Evolutionary conservation across 2,329 filamentous ascomycete genomes (phyloP).

Genomic region (Daldinia eschscholtzii): DNA sequence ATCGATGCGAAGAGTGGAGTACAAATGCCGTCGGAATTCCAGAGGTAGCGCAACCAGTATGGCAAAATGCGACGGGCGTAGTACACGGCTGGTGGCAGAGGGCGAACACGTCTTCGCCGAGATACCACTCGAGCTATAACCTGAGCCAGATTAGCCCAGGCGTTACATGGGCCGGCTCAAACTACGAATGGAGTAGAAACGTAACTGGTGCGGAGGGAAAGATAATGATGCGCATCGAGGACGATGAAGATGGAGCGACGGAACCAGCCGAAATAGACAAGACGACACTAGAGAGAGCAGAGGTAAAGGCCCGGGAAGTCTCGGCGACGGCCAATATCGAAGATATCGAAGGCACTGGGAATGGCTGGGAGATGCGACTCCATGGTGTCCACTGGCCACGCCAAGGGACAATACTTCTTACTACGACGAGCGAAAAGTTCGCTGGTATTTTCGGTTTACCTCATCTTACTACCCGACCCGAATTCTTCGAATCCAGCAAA

Average conservation of each 20-base stretch:
- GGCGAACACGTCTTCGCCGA: slow-evolving; percentile 61
- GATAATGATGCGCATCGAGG: slow-evolving; percentile 76
- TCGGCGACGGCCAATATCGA: slow-evolving; percentile 78
- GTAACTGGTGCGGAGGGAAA: slow-evolving; percentile 79
- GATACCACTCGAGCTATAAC: slow-evolving; percentile 68
- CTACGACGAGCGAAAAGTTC: slow-evolving; percentile 93
- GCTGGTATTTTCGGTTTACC: slow-evolving; percentile 91
- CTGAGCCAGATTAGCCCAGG: slow-evolving; percentile 73
- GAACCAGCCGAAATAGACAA: slow-evolving; percentile 58
- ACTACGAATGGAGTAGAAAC: slow-evolving; percentile 79
- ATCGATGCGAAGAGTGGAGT: slow-evolving; percentile 73
- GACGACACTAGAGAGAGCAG: slow-evolving; percentile 56
- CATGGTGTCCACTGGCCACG: slow-evolving; percentile 88
- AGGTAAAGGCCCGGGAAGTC: slow-evolving; percentile 74
- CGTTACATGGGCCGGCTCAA: slow-evolving; percentile 72
- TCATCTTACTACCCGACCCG: slow-evolving; percentile 75
- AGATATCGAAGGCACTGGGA: slow-evolving; percentile 76
- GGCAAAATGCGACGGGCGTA: slow-evolving; percentile 82
- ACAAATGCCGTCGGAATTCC: slow-evolving; percentile 62
- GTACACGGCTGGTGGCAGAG: slow-evolving; percentile 82
- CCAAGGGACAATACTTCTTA: slow-evolving; percentile 83
- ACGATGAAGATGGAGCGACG: slow-evolving; percentile 59
- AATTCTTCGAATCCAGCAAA: slow-evolving; percentile 70
- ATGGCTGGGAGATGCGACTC: slow-evolving; percentile 82
- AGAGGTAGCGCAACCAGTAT: slow-evolving; percentile 65